Conservation (phyloP, 192 early-diverging fungal species). For the Thoreauomyces humboldtii region DNA sequence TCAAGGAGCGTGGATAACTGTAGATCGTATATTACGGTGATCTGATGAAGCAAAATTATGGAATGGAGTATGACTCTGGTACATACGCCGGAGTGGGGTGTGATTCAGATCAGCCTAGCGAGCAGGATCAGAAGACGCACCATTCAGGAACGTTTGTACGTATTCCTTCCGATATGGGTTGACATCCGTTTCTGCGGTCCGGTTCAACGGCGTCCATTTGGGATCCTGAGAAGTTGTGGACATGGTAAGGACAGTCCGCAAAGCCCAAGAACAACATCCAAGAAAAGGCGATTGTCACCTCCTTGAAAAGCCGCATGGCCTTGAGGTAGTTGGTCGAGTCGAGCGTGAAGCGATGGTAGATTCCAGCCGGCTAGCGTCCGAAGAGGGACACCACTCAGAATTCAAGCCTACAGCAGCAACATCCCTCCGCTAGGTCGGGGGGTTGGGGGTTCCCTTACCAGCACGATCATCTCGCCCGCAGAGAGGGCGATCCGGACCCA, state of each 20-base stretch:
- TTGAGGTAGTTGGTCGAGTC: conserved; percentile 84
- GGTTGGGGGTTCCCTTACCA: conserved; percentile 48
- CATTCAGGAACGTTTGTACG: conserved; percentile 12
- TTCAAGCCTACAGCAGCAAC: not conserved
- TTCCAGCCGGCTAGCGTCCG: conserved; percentile 88
- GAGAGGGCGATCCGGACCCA: conserved; percentile 87
- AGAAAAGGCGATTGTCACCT: conserved; percentile 12
- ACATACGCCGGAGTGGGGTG: too few relatives aligned
- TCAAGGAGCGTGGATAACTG: too few relatives aligned
- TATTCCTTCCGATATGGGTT: conserved; percentile 28
- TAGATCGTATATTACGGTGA: too few relatives aligned
- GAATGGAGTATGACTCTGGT: too few relatives aligned
- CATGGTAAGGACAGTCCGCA: not conserved
- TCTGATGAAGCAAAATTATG: too few relatives aligned
- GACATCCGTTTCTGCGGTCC: conserved; percentile 13
- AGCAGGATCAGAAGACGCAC: too few relatives aligned
- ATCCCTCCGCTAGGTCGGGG: not conserved
- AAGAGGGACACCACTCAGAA: too few relatives aligned
- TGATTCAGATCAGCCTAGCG: too few relatives aligned
- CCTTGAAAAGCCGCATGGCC: conserved; percentile 73
- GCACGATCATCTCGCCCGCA: conserved; percentile 77
- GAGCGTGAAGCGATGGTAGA: conserved; percentile 94
- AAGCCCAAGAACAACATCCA: not conserved
- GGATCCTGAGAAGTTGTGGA: conserved; percentile 22
- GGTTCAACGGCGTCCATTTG: conserved; percentile 40